Conservation (phyloP, 1,284 basidiomycete species). For the Dichomitus squalens region DNA sequence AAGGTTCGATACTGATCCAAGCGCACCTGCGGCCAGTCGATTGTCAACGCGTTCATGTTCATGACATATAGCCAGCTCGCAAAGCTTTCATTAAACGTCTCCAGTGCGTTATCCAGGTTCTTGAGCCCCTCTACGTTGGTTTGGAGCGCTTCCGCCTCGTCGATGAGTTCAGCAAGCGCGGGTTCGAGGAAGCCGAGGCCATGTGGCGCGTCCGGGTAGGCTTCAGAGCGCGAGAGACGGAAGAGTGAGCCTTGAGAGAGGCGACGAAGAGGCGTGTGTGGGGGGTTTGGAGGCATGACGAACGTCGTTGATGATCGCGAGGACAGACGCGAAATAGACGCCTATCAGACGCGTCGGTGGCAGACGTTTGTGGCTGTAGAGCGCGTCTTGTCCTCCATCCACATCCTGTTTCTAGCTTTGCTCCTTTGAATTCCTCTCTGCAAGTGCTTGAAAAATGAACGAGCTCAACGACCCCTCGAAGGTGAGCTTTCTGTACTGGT, state of each 20-base stretch:
- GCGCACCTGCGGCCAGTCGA: conserved; percentile 87
- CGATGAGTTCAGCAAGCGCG: conserved; percentile 82
- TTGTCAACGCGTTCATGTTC: conserved; percentile 93
- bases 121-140: conserved; percentile 76
- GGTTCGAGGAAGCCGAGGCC: conserved; percentile 87
- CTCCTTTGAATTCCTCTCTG: no score
- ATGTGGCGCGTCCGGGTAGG: conserved; percentile 72
- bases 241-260: conserved; percentile 92
- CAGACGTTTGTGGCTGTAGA: conserved; percentile 1
- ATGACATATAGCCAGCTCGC: conserved; percentile 90
- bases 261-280: conserved; percentile 79
- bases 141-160: conserved; percentile 84
- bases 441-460: not conserved
- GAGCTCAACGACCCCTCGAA: conserved; percentile 26
- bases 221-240: conserved; percentile 75
- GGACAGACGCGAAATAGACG: not conserved
- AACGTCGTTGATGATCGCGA: not conserved
- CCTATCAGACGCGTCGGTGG: conserved; percentile 12
- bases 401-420: not conserved
- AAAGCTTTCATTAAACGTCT: conserved; percentile 91
- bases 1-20: not conserved
- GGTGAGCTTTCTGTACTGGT: not conserved
- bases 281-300: conserved; percentile 33
- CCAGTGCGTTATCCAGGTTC: conserved; percentile 74
- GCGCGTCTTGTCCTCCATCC: conserved; percentile 2